Evolutionary conservation across 2,329 filamentous ascomycete species (phyloP), one percentile per base, ranked within the genome.

Genomic region (Fusarium sp.): DNA sequence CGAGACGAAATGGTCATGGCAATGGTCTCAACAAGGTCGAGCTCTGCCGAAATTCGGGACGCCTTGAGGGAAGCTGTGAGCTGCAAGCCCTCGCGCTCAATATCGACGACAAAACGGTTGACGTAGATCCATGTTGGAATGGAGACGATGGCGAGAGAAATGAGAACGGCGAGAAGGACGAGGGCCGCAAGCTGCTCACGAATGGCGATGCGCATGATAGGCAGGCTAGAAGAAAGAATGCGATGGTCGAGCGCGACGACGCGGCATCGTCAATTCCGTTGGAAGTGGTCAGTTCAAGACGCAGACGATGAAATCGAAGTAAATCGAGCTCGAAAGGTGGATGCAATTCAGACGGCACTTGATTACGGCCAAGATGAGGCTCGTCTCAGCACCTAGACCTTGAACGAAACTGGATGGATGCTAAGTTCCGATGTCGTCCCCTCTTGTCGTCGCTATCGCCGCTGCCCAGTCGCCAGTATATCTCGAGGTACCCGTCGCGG

Each of bases 51-150:
- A 68, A 98, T 87, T 77, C 95, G 91, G 30, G 92, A 90, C 22
- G 94, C 91, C 80, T 97, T 97, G 77, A 97, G 89, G 5, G 92
- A 94, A 9, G 95, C 95, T 2, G 93, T 93, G 67, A 97, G 85
- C 27, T 90, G 84, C 50, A 98, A 88, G 54, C 90, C 88, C 54
- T 88, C 85, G 15, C 88, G 81, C 77, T 86, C 83, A 71, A 89
- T 83, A 54, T 81, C 77, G 71, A 83, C 71, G 67, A 88, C 86
- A 73, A 87, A 88, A 66, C 81, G 78, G 73, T 88, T 84, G 75
- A 89, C 86, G 70, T 84, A 89, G 61, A 88, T 79, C 86, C 86
- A 89, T 78, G 91, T 92, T 75, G 94, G 93, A 68, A 97, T 88
- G 18, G 93, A 90, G 66, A 97, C 87, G 67, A 97, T 89, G 59